Base-by-base conservation (phyloP, 768 basidiomycete species). In the Suillus paluster region DNA sequence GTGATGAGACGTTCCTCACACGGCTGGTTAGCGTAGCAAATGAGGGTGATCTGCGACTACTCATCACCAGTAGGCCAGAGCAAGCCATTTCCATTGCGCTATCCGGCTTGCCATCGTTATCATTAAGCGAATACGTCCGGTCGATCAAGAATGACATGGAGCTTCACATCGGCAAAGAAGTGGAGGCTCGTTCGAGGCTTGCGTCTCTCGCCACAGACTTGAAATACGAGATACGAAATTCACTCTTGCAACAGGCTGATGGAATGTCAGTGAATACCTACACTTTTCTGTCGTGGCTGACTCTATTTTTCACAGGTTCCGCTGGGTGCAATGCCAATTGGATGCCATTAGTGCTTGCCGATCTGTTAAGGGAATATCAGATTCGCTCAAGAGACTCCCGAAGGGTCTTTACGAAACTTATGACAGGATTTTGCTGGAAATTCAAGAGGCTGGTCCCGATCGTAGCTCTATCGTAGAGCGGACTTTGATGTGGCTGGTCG, bases 271-370 rank as follows among this genome's bases (percentile, higher is more conserved):
- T 42, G 1, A 44, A 25, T 4, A 4, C 50, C 14, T 59, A 42
- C 56, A 2, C 0, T 52, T 25, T 19, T 4, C 8, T 41, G n/a
- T 12, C 53, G 19, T 9, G 3, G 0, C 54, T 65, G 3, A 67
- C 34, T 3, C 45, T 12, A 0, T 1, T 1, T 21, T 45, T 17
- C 5, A 21, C 45, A 68, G 69, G 69, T 68, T 71, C 45, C 67
- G 65, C 0, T 70, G 70, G 69, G 65, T 67, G 3, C 58, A 71
- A 5, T 70, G 69, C 36, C 70, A 70, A 4, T 59, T 70, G 4
- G 60, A 70, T 45, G 45, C 61, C 0, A 34, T 71, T 5, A 53
- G 59, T 7, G 56, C 50, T 44, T 70, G 69, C 33, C 25, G 57
- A 39, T 58, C 65, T 0, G 50, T 9, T 36, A 12, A 39, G 19